Evolutionary conservation across 768 basidiomycete genomes (phyloP), one percentile per base, ranked within the genome.

Genomic region (Dacryopinax primogenitus): DNA sequence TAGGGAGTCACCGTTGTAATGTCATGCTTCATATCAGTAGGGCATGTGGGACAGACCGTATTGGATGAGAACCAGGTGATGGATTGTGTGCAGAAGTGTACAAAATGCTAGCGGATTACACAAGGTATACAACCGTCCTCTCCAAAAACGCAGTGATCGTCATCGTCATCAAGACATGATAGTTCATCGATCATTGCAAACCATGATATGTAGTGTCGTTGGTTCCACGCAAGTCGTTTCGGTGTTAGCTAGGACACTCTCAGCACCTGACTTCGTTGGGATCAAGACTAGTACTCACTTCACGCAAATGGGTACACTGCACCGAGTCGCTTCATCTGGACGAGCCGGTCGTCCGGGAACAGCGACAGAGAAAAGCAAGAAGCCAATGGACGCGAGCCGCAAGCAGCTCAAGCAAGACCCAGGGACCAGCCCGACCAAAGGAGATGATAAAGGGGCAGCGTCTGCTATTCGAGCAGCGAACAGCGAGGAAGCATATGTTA

Each of bases 81-180:
- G 45, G 6, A 47, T 47, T 47, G 12, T 9, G 23, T 47, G 45
- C 45, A 47, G n/a, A 26, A 47, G 11, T 47, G 45, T 47, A 47
- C 45, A 47, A 47, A 47, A 47, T 12, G n/a, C 45, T 47, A 47
- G 9, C 23, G 7, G 9, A 47, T 15, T 23, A 47, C 7, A 26
- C 23, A 47, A 47, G 45, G 23, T 47, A 47, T 26, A 23, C 45
- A 47, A 26, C 45, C 23, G 45, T 47, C 45, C 45, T 47, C 45
- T 26, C 45, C 12, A 21, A 47, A 47, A n/a, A 47, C 13, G 45
- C 45, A 26, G 45, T 47, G 45, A 47, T 47, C 45, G 45, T 47
- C 23, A 47, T 47, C 45, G 13, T 47, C 45, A 23, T 47, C 45
- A 47, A 47, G 45, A 47, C 45, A 47, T 47, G 45, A 47, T 47